Evolutionary conservation across 108 stramenopile species (phyloP).

Genomic region (Pelagomonas calceolata): DNA sequence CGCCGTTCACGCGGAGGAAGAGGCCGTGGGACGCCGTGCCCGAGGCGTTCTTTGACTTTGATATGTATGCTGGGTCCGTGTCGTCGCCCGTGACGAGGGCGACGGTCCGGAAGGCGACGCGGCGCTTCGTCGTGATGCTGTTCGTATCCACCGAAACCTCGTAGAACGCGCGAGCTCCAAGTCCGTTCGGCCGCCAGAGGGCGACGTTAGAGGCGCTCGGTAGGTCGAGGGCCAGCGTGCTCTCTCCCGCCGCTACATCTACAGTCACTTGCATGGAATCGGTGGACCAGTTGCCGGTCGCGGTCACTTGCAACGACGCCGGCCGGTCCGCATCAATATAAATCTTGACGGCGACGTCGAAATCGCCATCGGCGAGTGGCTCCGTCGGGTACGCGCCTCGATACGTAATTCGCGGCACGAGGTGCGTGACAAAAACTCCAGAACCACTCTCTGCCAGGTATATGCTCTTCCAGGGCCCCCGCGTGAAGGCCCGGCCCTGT

Average conservation of each 20-base stretch:
- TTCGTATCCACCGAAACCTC: not conserved
- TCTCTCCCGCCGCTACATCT: not conserved
- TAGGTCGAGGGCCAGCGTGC: not conserved
- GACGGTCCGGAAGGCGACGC: slow-evolving; percentile 1
- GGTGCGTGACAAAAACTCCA: not conserved
- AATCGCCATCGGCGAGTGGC: not conserved
- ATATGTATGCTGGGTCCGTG: slow-evolving; percentile 6
- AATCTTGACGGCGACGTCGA: not conserved
- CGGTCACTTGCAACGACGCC: not conserved
- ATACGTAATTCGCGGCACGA: slow-evolving; percentile 5
- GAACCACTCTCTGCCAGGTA: not conserved
- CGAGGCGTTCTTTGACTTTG: not conserved
- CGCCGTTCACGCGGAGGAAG: slow-evolving; percentile 55
- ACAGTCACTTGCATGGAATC: not conserved
- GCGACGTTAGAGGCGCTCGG: not conserved
- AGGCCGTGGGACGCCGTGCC: slow-evolving; percentile 20
- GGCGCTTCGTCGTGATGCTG: not conserved
- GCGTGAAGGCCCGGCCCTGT: not conserved
- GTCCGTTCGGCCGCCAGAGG: slow-evolving; percentile 11
- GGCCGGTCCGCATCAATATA: not conserved
- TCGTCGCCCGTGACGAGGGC: slow-evolving; percentile 14
- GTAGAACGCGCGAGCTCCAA: slow-evolving; percentile 1
- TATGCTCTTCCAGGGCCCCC: slow-evolving; percentile 9
- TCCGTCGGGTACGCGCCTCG: not conserved
- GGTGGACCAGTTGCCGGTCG: not conserved